phyloP scores from a whole-genome alignment of 1,284 basidiomycete genomes.

The Agaricales sp. region DNA sequence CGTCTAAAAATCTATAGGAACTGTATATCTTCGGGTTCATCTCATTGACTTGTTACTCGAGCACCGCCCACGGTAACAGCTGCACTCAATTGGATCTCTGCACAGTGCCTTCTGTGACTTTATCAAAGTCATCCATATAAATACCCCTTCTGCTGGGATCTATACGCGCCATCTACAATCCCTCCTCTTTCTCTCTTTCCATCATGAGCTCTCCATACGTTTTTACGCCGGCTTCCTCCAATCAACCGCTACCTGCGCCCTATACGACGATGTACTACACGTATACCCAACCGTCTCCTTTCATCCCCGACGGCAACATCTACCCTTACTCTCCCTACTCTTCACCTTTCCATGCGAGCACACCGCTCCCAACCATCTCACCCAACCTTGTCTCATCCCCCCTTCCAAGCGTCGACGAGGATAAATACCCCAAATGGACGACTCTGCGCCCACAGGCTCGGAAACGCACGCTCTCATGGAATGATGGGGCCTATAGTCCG shows the following conservation, averaged over 20 bases:
- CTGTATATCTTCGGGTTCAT: no score
- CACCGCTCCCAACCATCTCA: slow-evolving; percentile 13
- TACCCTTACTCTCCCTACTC: slow-evolving; percentile 21
- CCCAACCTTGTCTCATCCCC: slow-evolving; percentile 13
- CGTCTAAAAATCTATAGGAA: no score
- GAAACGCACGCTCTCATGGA: slow-evolving; percentile 30
- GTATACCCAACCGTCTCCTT: slow-evolving; percentile 23
- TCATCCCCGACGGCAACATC: slow-evolving; percentile 25
- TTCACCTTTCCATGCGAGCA: slow-evolving; percentile 8
- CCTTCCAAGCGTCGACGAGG: not conserved
- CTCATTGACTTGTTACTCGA: no score
- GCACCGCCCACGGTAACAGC: no score
- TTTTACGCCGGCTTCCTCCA: slow-evolving; percentile 21
- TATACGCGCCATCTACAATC: no score
- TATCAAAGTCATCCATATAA: no score
- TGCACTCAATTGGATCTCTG: no score
- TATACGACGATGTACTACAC: slow-evolving; percentile 14
- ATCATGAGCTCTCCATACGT: slow-evolving; percentile 30
- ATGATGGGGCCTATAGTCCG: slow-evolving; percentile 15
- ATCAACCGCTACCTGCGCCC: slow-evolving; percentile 17
- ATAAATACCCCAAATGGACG: slow-evolving; percentile 2
- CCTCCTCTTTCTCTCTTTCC: no score
- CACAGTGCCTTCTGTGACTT: no score
- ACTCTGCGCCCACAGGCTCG: slow-evolving; percentile 15
- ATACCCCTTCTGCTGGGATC: no score